Percentiles rank a stretch among this genome's conserved stretches.
phyloP scores from a whole-genome alignment of 2,329 filamentous ascomycete species.

The Teratosphaeria viscida region DNA sequence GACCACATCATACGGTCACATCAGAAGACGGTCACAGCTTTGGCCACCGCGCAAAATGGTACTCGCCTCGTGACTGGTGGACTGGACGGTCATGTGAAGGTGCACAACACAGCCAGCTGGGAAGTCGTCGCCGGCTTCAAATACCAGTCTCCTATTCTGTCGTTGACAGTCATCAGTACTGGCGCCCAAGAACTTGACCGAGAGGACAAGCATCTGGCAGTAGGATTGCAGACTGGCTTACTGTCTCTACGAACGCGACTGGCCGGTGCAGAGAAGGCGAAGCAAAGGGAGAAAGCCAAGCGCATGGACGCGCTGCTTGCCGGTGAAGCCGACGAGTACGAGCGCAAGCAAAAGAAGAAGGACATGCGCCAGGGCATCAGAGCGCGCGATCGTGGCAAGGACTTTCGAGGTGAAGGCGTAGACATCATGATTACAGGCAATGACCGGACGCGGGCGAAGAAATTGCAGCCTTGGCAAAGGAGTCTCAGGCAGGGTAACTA shows the following conservation, averaged over 20 bases:
- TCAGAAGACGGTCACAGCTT: conserved; percentile 90
- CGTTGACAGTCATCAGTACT: conserved; percentile 62
- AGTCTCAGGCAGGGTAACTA: conserved; percentile 72
- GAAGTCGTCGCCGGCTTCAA: conserved; percentile 93
- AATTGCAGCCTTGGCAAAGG: conserved; percentile 66
- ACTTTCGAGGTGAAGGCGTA: conserved; percentile 72
- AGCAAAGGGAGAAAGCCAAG: conserved; percentile 65
- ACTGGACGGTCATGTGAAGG: conserved; percentile 91
- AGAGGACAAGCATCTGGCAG: conserved; percentile 85
- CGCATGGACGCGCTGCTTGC: conserved; percentile 75
- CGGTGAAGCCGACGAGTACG: conserved; percentile 68
- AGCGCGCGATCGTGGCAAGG: conserved; percentile 53
- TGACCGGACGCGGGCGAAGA: conserved; percentile 52
- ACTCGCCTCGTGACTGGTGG: conserved; percentile 76
- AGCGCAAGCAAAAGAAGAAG: conserved; percentile 57
- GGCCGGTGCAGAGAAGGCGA: conserved; percentile 67
- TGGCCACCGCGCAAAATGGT: conserved; percentile 71
- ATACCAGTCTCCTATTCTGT: conserved; percentile 83
- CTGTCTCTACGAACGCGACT: conserved; percentile 83
- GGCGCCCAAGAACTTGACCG: conserved; percentile 42
- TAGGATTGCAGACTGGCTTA: conserved; percentile 91
- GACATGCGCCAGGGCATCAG: conserved; percentile 51
- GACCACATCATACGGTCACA: conserved; percentile 83
- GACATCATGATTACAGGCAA: conserved; percentile 81
- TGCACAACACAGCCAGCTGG: conserved; percentile 90